Percentiles rank a stretch among this genome's conserved stretches.
These are phyloP conservation scores for Laburnicola sp. DNA, from an alignment of 2,329 filamentous ascomycete species.

Conservation along the genomic window DNA sequence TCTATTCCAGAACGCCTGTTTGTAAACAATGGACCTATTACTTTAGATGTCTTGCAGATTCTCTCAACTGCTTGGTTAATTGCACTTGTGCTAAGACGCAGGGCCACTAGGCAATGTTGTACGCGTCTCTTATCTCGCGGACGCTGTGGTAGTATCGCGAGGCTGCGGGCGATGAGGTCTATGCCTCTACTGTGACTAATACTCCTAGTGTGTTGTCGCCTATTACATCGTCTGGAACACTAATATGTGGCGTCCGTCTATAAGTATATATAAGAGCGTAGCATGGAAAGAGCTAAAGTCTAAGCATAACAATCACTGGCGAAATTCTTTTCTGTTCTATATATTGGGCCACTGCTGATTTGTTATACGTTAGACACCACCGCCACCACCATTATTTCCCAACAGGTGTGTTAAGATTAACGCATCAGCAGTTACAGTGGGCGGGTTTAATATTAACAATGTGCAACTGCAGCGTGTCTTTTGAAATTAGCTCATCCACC, in stretches of 20 bases:
- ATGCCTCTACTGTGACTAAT: not conserved
- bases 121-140: constrained; percentile 5
- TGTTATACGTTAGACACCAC: not conserved
- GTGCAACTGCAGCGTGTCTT: constrained; percentile 6
- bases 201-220: not conserved
- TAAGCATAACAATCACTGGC: not conserved
- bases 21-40: not conserved
- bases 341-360: not conserved
- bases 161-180: constrained; percentile 3
- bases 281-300: not conserved
- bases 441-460: constrained; percentile 7
- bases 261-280: not conserved
- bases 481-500: constrained; percentile 7
- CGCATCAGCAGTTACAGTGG: constrained; percentile 4
- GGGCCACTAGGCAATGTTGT: constrained; percentile 2
- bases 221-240: not conserved
- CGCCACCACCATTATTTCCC: not conserved
- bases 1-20: constrained; percentile 2
- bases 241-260: not conserved
- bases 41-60: constrained; percentile 4
- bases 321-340: too few relatives aligned
- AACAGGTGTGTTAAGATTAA: constrained; percentile 6
- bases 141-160: constrained; percentile 8
- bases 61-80: not conserved
- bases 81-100: constrained; percentile 2